These are phyloP conservation scores for Arctostaphylos glauca DNA, from an alignment of 148 eudicot species.

Conservation along the genomic window DNA sequence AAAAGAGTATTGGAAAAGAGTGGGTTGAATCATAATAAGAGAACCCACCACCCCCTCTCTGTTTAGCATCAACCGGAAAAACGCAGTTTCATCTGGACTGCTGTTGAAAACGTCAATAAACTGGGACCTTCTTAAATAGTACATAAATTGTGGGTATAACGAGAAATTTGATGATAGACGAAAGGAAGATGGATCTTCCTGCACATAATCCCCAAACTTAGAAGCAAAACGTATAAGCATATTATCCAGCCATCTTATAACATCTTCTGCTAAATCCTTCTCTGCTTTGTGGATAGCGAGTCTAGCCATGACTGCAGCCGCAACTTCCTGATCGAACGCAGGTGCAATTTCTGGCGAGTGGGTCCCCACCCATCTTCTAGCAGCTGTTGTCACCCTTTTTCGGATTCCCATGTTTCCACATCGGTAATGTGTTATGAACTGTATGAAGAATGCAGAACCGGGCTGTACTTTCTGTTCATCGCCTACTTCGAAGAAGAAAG, in stretches of 20 bases:
- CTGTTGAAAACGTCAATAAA: conserved; percentile 87
- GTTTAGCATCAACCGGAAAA: conserved; percentile 80
- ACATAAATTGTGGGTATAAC: conserved; percentile 90
- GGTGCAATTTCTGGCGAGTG: conserved; percentile 74
- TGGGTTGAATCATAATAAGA: conserved; percentile 91
- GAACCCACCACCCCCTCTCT: conserved; percentile 89
- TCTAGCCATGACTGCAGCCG: conserved; percentile 80
- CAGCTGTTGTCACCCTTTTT: conserved; percentile 86
- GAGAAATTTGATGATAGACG: conserved; percentile 89
- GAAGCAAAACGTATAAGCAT: conserved; percentile 63
- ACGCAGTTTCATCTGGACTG: conserved; percentile 93
- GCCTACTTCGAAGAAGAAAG: conserved; percentile 78
- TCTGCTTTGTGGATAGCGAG: conserved; percentile 70
- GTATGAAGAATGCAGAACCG: conserved; percentile 82
- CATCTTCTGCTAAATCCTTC: conserved; percentile 58
- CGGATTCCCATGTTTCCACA: conserved; percentile 59
- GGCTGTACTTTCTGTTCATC: conserved; percentile 67
- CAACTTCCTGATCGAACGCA: conserved; percentile 96
- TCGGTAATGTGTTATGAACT: conserved; percentile 81
- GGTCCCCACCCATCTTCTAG: conserved; percentile 87
- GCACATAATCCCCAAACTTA: conserved; percentile 80
- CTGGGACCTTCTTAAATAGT: conserved; percentile 84
- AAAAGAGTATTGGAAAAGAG: conserved; percentile 86
- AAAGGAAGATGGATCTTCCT: conserved; percentile 84
- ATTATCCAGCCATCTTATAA: conserved; percentile 84